Evolutionary conservation across 306 rosid species (phyloP).

Genomic region (Heteromeles arbutifolia): DNA sequence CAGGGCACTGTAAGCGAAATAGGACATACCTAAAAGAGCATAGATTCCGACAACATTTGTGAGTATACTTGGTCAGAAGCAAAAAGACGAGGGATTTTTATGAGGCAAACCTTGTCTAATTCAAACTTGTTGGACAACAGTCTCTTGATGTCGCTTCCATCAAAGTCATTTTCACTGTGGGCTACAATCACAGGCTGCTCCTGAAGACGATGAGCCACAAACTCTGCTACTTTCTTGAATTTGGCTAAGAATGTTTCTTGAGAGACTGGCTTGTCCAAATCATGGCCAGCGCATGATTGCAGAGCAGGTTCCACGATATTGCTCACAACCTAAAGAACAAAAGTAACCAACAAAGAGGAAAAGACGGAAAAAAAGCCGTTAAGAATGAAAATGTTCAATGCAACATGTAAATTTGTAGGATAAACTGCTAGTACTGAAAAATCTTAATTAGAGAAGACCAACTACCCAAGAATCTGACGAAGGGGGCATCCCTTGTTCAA

Average conservation of each 20-base stretch:
- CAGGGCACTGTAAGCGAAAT: not conserved
- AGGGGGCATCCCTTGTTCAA: conserved; percentile 96
- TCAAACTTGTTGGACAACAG: conserved; percentile 84
- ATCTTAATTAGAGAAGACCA: not conserved
- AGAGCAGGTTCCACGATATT: conserved; percentile 66
- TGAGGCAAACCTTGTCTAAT: conserved; percentile 64
- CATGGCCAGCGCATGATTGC: conserved; percentile 28
- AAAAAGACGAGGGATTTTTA: not conserved
- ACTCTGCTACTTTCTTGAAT: conserved; percentile 57
- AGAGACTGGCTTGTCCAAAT: conserved; percentile 46
- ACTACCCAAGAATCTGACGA: conserved; percentile 87
- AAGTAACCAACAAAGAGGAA: not conserved
- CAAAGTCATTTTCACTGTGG: conserved; percentile 83
- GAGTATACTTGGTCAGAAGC: not conserved
- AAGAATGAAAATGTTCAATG: not conserved
- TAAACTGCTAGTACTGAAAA: not conserved
- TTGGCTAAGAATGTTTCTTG: conserved; percentile 65
- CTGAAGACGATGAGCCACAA: conserved; percentile 49
- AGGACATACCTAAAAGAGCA: not conserved
- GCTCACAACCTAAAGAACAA: conserved; percentile 47
- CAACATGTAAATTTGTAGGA: not conserved
- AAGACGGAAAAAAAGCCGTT: not conserved
- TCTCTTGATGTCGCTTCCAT: conserved; percentile 70
- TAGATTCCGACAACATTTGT: not conserved
- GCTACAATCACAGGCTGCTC: conserved; percentile 82